Percentiles rank a stretch among this genome's conserved stretches.
Evolutionary conservation across 2,329 filamentous ascomycete species (phyloP).

Genomic region (Trichoderma sp.): DNA sequence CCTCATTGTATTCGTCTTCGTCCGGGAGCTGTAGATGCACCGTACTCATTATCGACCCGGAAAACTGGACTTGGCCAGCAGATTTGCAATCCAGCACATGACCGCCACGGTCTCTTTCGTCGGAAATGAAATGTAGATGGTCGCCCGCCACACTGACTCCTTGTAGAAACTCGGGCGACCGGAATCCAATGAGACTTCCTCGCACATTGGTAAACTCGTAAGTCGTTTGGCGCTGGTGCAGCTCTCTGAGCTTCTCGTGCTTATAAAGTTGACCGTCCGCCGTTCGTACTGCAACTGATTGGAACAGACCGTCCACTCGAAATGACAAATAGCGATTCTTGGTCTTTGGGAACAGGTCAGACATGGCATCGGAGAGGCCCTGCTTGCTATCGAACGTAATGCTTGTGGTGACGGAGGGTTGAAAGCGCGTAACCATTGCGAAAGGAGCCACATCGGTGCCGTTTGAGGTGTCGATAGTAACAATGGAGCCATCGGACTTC

Average conservation of each 20-base stretch:
- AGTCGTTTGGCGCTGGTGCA: neutral
- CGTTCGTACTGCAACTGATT: neutral
- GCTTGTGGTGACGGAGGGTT: neutral
- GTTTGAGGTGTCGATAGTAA: neutral
- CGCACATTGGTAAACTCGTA: neutral
- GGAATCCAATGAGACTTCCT: neutral
- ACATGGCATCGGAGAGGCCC: neutral
- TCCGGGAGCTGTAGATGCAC: neutral
- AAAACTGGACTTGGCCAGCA: neutral
- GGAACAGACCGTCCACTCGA: neutral
- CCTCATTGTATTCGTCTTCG: neutral
- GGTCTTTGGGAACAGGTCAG: neutral
- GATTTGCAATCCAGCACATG: neutral
- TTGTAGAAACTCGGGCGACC: conserved; percentile 6
- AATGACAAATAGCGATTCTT: conserved; percentile 3
- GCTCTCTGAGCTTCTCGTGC: conserved; percentile 1
- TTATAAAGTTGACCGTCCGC: neutral
- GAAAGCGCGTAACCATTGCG: conserved; percentile 5
- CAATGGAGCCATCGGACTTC: conserved; percentile 8
- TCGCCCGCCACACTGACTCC: conserved; percentile 9
- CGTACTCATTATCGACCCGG: neutral
- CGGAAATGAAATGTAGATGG: conserved; percentile 7
- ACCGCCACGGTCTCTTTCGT: neutral
- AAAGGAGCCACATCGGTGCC: neutral
- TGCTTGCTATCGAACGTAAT: neutral